phyloP scores from a whole-genome alignment of 2,329 filamentous ascomycete genomes.

The Beauveria sp. region DNA sequence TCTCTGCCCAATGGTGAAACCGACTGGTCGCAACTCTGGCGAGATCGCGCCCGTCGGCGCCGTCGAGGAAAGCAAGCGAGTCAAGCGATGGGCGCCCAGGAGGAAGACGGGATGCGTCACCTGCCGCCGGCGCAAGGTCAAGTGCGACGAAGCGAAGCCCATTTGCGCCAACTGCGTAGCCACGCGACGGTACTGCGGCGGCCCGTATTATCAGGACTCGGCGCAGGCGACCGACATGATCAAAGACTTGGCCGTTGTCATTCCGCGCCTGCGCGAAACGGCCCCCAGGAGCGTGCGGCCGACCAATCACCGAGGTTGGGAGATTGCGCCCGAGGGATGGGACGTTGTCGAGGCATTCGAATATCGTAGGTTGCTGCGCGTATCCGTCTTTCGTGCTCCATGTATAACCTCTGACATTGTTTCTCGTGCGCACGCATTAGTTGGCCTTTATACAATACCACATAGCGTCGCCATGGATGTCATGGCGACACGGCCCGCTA shows the following conservation, averaged over 20 bases:
- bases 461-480: neutral
- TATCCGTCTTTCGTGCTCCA: neutral
- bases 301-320: conserved; percentile 6
- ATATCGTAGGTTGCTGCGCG: neutral
- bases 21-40: neutral
- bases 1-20: neutral
- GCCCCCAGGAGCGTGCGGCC: conserved; percentile 1
- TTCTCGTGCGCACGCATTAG: neutral
- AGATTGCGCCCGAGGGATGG: conserved; percentile 2
- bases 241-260: neutral
- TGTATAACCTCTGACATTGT: neutral
- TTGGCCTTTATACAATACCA: neutral
- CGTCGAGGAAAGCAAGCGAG: neutral
- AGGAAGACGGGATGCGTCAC: conserved; percentile 6
- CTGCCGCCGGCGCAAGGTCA: conserved; percentile 4
- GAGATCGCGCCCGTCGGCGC: neutral
- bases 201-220: conserved; percentile 9
- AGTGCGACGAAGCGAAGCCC: conserved; percentile 8
- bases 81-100: conserved; percentile 7
- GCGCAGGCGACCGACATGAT: neutral
- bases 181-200: conserved; percentile 8
- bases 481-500: neutral
- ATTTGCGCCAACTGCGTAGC: conserved; percentile 9
- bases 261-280: neutral
- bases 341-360: conserved; percentile 8